phyloP scores from a whole-genome alignment of 2,329 filamentous ascomycete species.

The Stromatinia cepivora region DNA sequence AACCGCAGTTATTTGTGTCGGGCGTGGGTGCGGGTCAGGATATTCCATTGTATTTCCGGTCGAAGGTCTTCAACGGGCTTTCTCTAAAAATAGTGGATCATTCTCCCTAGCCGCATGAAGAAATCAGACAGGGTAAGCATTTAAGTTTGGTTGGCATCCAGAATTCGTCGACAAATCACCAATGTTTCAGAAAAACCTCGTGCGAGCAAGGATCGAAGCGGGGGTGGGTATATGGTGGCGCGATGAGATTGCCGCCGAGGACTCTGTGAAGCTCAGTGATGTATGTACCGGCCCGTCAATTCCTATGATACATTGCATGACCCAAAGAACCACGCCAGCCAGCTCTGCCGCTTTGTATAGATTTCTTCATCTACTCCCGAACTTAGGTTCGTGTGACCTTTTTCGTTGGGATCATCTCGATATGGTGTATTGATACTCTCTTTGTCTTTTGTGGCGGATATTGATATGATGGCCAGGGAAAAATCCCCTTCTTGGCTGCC shows the following conservation, averaged over 20 bases:
- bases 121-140: constrained; percentile 5
- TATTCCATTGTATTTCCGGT: neutral
- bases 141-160: neutral
- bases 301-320: constrained; percentile 21
- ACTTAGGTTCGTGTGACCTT: neutral
- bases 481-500: constrained; percentile 71
- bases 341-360: constrained; percentile 17
- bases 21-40: neutral
- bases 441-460: constrained; percentile 47
- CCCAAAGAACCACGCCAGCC: constrained; percentile 24
- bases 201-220: constrained; percentile 13
- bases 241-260: constrained; percentile 5
- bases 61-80: neutral
- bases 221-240: constrained; percentile 3
- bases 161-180: neutral
- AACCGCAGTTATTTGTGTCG: constrained; percentile 5
- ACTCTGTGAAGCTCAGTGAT: constrained; percentile 6
- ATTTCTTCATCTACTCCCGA: neutral
- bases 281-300: constrained; percentile 10
- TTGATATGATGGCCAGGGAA: constrained; percentile 54
- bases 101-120: neutral
- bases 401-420: constrained; percentile 29
- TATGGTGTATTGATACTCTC: constrained; percentile 24
- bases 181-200: neutral
- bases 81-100: neutral